Evolutionary conservation across 441 rosid species (phyloP).

Genomic region (Sinapis alba): DNA sequence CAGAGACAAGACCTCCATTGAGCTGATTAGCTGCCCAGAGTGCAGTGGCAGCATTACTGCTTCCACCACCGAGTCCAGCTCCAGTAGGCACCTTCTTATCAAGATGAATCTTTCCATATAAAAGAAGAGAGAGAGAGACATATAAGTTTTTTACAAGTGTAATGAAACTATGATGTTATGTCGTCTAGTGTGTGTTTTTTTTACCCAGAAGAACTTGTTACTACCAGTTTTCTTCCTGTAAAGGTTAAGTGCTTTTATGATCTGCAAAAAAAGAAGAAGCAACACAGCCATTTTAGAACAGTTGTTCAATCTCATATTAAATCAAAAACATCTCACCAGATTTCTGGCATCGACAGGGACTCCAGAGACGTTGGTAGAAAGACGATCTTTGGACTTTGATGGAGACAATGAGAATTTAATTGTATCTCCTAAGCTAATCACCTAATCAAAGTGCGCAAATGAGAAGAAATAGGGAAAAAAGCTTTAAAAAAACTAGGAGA

Average conservation of each 20-base stretch:
- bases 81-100: slow-evolving; percentile 93
- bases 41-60: slow-evolving; percentile 97
- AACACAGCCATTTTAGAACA: slow-evolving; percentile 6
- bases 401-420: slow-evolving; percentile 94
- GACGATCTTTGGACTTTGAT: slow-evolving; percentile 66
- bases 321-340: slow-evolving; percentile 36
- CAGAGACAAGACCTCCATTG: slow-evolving; percentile 70
- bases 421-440: slow-evolving; percentile 81
- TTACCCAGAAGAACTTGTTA: slow-evolving; percentile 82
- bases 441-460: slow-evolving; percentile 45
- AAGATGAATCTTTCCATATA: slow-evolving; percentile 71
- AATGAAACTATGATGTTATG: neutral
- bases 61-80: slow-evolving; percentile 98
- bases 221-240: slow-evolving; percentile 88
- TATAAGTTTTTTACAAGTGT: neutral
- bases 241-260: slow-evolving; percentile 91
- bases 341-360: slow-evolving; percentile 89
- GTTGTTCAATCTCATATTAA: neutral
- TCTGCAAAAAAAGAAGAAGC: slow-evolving; percentile 51
- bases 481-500: slow-evolving; percentile 1
- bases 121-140: neutral
- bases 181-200: neutral
- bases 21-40: slow-evolving; percentile 98
- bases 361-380: slow-evolving; percentile 84
- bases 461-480: slow-evolving; percentile 7